Conservation (phyloP, 106 monocot genomes). For the Amphibolis antarctica region DNA sequence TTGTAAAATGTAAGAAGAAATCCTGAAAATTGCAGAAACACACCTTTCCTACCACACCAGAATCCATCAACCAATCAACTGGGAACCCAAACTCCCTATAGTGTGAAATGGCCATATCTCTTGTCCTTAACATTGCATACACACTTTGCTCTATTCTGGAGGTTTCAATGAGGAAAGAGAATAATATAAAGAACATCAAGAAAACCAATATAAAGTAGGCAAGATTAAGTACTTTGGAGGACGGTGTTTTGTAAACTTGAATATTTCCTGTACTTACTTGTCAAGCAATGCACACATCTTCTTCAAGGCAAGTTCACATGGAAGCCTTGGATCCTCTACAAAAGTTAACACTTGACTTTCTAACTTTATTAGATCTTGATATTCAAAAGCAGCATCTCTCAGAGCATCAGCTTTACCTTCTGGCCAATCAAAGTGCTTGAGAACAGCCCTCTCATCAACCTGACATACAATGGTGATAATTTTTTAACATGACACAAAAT, state of each 20-base stretch:
- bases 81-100: constrained; percentile 86
- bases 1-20: no score
- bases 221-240: no score
- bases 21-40: no score
- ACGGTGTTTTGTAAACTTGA: no score
- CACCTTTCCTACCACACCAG: constrained; percentile 88
- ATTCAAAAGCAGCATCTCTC: constrained; percentile 84
- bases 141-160: constrained; percentile 85
- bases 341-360: constrained; percentile 52
- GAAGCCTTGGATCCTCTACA: constrained; percentile 57
- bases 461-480: constrained; percentile 8
- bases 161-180: background rate
- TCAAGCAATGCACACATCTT: constrained; percentile 92
- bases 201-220: no score
- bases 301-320: constrained; percentile 74
- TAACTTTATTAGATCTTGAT: constrained; percentile 77
- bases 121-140: constrained; percentile 71
- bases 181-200: background rate
- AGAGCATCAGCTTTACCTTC: constrained; percentile 89
- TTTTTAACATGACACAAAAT: background rate
- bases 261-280: constrained; percentile 38
- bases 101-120: constrained; percentile 80
- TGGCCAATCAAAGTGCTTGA: constrained; percentile 97
- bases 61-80: constrained; percentile 69
- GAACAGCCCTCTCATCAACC: constrained; percentile 94